Conservation (phyloP, 441 rosid species). For the Erysimum pusillum region DNA sequence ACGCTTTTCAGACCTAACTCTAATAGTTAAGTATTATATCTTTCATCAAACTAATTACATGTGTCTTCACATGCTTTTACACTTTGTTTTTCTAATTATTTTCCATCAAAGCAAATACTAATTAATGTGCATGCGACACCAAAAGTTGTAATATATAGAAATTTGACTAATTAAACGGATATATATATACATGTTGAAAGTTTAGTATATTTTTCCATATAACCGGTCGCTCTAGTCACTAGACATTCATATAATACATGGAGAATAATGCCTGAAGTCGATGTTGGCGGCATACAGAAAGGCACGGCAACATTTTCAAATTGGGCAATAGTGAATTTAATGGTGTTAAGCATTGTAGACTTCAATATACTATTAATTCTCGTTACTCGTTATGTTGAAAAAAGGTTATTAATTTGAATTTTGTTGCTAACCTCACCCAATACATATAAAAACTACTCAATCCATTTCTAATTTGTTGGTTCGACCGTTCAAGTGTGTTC, state of each 20-base stretch:
- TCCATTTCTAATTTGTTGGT: slow-evolving; percentile 9
- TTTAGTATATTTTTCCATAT: not conserved
- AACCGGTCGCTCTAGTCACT: not conserved
- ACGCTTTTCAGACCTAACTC: slow-evolving; percentile 38
- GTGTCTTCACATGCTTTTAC: slow-evolving; percentile 40
- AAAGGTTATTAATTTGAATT: not conserved
- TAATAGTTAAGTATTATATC: slow-evolving; percentile 45
- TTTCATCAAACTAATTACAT: slow-evolving; percentile 43
- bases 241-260: not conserved
- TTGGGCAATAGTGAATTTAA: not conserved
- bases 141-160: not conserved
- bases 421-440: not conserved
- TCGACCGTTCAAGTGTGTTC: slow-evolving; percentile 11
- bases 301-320: not conserved
- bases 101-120: slow-evolving; percentile 14
- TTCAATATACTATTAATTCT: not conserved
- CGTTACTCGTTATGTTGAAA: not conserved
- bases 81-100: slow-evolving; percentile 16
- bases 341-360: not conserved
- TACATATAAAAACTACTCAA: not conserved
- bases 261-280: not conserved
- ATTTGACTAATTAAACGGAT: not conserved
- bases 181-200: not conserved
- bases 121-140: slow-evolving; percentile 6
- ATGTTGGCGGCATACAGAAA: not conserved